Evolutionary conservation across 2,329 filamentous ascomycete species (phyloP).

Genomic region (Aspergillus eucalypticola): DNA sequence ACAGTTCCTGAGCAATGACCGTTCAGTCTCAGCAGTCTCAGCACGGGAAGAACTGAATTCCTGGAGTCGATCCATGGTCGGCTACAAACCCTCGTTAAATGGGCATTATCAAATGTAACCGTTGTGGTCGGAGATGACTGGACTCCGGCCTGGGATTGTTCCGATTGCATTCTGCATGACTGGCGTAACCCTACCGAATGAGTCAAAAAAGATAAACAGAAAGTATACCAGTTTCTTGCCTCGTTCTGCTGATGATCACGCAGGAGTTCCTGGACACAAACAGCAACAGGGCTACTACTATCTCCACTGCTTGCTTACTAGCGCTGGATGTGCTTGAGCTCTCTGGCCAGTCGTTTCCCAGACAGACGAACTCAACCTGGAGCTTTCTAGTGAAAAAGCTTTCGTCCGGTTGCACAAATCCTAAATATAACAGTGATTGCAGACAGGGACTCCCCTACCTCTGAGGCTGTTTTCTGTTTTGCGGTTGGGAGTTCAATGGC

Average conservation of each 20-base stretch:
- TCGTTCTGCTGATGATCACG: not conserved
- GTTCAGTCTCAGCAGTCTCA: not conserved
- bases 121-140: conserved; percentile 9
- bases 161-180: not conserved
- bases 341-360: no score
- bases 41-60: conserved; percentile 1
- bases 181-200: not conserved
- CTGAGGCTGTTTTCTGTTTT: not conserved
- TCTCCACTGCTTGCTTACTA: not conserved
- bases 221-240: not conserved
- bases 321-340: no score
- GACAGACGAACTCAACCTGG: not conserved
- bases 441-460: not conserved
- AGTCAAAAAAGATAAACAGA: no score
- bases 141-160: not conserved
- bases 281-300: not conserved
- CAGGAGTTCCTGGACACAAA: not conserved
- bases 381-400: conserved; percentile 4
- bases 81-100: not conserved
- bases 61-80: conserved; percentile 6
- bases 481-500: not conserved
- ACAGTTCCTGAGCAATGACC: not conserved
- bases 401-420: conserved; percentile 11
- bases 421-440: conserved; percentile 7
- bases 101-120: conserved; percentile 12